These are phyloP conservation scores for Boletus smithii DNA, from an alignment of 1,284 basidiomycete genomes.

Conservation along the genomic window DNA sequence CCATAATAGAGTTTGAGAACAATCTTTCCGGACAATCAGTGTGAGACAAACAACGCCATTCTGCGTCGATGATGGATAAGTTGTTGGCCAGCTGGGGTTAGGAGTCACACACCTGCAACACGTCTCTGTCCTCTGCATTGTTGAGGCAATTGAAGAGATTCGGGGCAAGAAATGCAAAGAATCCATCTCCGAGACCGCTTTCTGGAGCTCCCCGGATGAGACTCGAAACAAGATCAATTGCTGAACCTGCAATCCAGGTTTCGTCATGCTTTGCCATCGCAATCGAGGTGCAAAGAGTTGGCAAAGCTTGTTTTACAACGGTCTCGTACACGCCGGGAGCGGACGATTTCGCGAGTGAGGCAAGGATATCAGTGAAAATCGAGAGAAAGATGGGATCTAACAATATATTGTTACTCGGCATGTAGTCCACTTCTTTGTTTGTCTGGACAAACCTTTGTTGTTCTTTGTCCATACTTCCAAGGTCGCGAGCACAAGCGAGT, in stretches of 20 bases:
- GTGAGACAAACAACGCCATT: constrained; percentile 84
- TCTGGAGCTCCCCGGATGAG: constrained; percentile 65
- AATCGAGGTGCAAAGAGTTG: constrained; percentile 68
- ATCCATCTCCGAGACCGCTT: constrained; percentile 69
- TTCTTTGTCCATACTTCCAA: constrained; percentile 83
- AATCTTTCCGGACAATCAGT: constrained; percentile 83
- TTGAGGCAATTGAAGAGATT: constrained; percentile 69
- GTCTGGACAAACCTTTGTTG: constrained; percentile 58
- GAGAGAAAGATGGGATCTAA: constrained; percentile 88
- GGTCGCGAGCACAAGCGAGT: constrained; percentile 59
- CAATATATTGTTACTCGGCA: constrained; percentile 6
- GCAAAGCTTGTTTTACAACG: constrained; percentile 71
- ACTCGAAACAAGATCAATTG: constrained; percentile 76
- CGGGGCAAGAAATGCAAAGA: constrained; percentile 72
- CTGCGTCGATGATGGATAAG: constrained; percentile 38
- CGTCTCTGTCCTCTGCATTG: constrained; percentile 76
- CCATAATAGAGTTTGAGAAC: constrained; percentile 77
- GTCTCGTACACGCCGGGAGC: constrained; percentile 62
- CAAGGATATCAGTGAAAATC: constrained; percentile 80
- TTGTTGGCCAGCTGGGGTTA: not conserved
- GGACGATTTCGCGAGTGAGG: constrained; percentile 61
- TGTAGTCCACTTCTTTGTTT: not conserved
- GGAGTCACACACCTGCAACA: constrained; percentile 62
- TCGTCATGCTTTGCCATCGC: constrained; percentile 55
- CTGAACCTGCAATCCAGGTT: constrained; percentile 70